A percentile compares a stretch with the other conserved stretches of the same genome.
These are phyloP conservation scores for Fusarium anthophilum DNA, from an alignment of 2,329 filamentous ascomycete genomes.

Conservation along the genomic window DNA sequence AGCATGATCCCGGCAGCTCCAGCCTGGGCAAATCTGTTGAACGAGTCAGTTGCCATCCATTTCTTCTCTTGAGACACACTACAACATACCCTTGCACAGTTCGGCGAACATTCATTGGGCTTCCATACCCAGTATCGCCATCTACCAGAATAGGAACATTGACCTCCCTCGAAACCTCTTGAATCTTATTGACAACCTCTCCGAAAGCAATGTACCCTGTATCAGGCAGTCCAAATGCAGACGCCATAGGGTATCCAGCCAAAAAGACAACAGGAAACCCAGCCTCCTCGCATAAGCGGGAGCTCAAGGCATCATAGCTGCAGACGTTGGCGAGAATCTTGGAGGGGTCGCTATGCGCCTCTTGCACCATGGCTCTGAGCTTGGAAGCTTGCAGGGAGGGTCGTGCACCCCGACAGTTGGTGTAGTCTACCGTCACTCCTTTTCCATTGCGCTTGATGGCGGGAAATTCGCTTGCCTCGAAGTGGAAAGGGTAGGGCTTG, in stretches of 20 bases:
- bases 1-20: constrained; percentile 54
- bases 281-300: constrained; percentile 55
- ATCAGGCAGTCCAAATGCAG: constrained; percentile 54
- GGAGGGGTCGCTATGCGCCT: constrained; percentile 50
- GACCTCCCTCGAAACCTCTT: constrained; percentile 51
- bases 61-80: accelerated
- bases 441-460: background rate
- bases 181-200: constrained; percentile 57
- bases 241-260: constrained; percentile 53
- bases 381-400: constrained; percentile 52
- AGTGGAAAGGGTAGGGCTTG: constrained; percentile 14
- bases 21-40: constrained; percentile 49
- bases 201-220: constrained; percentile 60
- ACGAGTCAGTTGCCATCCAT: background rate
- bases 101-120: constrained; percentile 57
- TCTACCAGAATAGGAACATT: constrained; percentile 55
- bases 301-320: constrained; percentile 55
- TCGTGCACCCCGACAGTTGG: constrained; percentile 49
- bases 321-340: constrained; percentile 57
- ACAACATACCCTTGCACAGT: constrained; percentile 50
- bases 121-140: constrained; percentile 59
- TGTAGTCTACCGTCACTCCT: constrained; percentile 1
- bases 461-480: constrained; percentile 10
- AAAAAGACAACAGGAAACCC: constrained; percentile 56
- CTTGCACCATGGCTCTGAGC: constrained; percentile 51